Evolutionary conservation across 2,329 filamentous ascomycete genomes (phyloP), one percentile per base, ranked within the genome.

Genomic region (Meredithiella fracta): DNA sequence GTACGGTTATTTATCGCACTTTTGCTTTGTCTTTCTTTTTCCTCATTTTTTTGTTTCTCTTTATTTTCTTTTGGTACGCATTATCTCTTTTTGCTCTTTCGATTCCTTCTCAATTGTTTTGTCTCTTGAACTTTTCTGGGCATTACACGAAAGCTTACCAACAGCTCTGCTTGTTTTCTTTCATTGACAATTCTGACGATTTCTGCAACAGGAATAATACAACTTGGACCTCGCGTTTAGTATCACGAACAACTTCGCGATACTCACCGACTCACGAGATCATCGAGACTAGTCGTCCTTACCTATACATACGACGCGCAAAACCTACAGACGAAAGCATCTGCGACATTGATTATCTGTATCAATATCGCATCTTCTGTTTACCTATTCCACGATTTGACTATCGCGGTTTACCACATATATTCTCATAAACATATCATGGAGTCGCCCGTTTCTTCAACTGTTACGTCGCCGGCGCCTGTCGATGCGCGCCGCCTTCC

Each of bases 401-500:
- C 20, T 44, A 44, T 44, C 40, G 40, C 40, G 40, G 20, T 44
- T 22, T 44, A 22, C 40, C 5, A 34, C 11, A 44, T 7, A n/a
- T 44, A 44, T 44, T 17, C 11, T n/a, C 40, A 44, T 20, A 44
- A n/a, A n/a, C 40, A 54, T 22, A 58, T 31, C 55, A 58, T 58
- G 56, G 56, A 58, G 37, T 53, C 53, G 9, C 56, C 56, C 8
- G 40, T 38, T 29, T 51, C 56, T 25, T 58, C 53, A 26, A 50
- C 22, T n/a, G 31, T 58, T 47, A 58, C 34, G 53, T 60, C 49
- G 54, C 66, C 58, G 65, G 63, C 63, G 40, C 60, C 61, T 49
- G 60, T 62, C 14, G 62, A 55, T 25, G 58, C 60, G 51, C 60
- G 76, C 64, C 67, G 65, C 50, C 72, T 85, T 55, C 82, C 82